These are phyloP conservation scores for Teunomyces atbi DNA, from an alignment of 805 yeast genomes.

Conservation along the genomic window DNA sequence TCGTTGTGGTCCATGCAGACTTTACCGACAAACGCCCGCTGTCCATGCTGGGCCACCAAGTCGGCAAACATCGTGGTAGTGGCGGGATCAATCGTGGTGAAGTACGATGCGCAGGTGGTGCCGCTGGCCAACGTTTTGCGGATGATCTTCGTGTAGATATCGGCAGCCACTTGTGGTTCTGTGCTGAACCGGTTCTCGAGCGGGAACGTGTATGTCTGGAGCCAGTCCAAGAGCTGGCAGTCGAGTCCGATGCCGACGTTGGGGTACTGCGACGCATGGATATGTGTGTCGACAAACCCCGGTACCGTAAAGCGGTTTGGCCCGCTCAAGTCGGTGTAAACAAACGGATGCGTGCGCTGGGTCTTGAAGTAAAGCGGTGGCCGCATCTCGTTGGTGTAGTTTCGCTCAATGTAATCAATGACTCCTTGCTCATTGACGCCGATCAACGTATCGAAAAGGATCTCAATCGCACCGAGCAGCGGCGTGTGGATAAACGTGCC, in stretches of 20 bases:
- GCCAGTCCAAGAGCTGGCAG: constrained; percentile 86
- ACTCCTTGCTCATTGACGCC: constrained; percentile 63
- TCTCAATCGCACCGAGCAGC: constrained; percentile 51
- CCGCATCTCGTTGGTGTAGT: constrained; percentile 12
- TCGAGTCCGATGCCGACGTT: constrained; percentile 69
- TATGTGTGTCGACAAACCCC: constrained; percentile 46
- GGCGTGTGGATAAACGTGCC: constrained; percentile 82
- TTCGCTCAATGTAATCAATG: constrained; percentile 39
- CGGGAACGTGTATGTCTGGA: constrained; percentile 84
- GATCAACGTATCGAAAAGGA: constrained; percentile 52
- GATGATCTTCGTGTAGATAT: constrained; percentile 68
- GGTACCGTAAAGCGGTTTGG: constrained; percentile 61
- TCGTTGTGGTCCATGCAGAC: constrained; percentile 90
- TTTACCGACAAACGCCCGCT: constrained; percentile 87
- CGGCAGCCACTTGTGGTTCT: constrained; percentile 46
- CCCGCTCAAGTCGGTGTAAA: constrained; percentile 29
- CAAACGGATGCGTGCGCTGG: constrained; percentile 2
- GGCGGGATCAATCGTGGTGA: constrained; percentile 79
- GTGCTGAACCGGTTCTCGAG: constrained; percentile 63
- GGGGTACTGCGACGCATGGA: constrained; percentile 46
- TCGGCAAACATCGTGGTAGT: constrained; percentile 79
- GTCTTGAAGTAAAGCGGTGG: constrained; percentile 18
- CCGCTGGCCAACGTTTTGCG: constrained; percentile 70
- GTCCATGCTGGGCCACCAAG: constrained; percentile 64
- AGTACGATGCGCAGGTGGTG: constrained; percentile 90